Evolutionary conservation across 495 filamentous ascomycete genomes (phyloP).

Genomic region (Pyrenopolyporus hunteri): DNA sequence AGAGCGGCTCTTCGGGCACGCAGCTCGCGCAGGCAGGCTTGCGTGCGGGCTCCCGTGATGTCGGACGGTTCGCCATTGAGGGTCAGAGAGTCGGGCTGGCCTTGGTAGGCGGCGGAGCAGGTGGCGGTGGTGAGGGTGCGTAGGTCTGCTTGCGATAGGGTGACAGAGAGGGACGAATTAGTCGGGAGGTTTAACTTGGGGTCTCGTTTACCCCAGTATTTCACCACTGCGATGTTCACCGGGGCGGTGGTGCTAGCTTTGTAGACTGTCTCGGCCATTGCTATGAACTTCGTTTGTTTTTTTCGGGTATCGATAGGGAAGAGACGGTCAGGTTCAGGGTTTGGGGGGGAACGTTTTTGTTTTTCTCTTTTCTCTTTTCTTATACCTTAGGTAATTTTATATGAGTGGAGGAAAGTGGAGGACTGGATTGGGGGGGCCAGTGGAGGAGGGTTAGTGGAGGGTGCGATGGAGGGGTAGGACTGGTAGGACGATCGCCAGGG

Average conservation of each 20-base stretch:
- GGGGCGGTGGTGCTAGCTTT: conserved; percentile 94
- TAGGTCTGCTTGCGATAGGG: conserved; percentile 90
- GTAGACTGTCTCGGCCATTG: conserved; percentile 68
- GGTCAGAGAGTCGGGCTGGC: conserved; percentile 70
- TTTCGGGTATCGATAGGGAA: not conserved
- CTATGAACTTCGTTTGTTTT: not conserved
- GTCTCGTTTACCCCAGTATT: conserved; percentile 99
- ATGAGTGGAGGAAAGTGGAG: not conserved
- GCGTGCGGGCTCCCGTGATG: conserved; percentile 82
- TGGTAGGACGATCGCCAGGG: conserved; percentile 1
- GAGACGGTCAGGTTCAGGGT: conserved; percentile 27
- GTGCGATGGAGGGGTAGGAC: not conserved
- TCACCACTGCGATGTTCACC: conserved; percentile 99
- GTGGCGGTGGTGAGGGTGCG: conserved; percentile 95
- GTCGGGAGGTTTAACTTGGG: conserved; percentile 91
- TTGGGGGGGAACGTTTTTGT: not conserved
- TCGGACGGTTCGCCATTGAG: conserved; percentile 86
- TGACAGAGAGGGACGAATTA: conserved; percentile 95
- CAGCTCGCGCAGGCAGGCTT: conserved; percentile 87
- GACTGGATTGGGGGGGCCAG: too few relatives aligned
- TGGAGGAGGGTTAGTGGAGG: not conserved
- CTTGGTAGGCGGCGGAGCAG: conserved; percentile 76
- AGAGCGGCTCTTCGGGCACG: conserved; percentile 75
- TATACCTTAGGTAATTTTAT: too few relatives aligned
- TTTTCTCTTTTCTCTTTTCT: conserved; percentile 3